Conservation (phyloP, 306 rosid genomes). For the Prunus dulcis region DNA sequence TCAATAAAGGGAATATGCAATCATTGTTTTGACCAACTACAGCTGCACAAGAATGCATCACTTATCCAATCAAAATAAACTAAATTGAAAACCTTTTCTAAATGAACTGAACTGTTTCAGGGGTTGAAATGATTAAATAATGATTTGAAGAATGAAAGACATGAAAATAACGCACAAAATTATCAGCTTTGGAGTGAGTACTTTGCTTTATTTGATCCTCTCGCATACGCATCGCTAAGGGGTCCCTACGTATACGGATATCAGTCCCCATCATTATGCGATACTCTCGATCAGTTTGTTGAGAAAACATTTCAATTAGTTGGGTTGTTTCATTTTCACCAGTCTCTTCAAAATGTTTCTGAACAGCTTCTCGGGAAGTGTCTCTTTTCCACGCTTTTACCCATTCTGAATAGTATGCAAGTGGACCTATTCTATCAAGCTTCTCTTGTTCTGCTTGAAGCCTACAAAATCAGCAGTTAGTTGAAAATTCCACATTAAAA, state of each 20-base stretch:
- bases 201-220: slow-evolving; percentile 99
- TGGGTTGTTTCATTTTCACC: slow-evolving; percentile 87
- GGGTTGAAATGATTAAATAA: slow-evolving; percentile 10
- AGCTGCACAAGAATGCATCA: background rate
- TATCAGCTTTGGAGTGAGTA: slow-evolving; percentile 40
- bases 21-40: background rate
- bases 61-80: background rate
- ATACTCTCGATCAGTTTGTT: slow-evolving; percentile 88
- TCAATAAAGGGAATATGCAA: background rate
- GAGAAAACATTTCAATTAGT: slow-evolving; percentile 73
- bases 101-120: background rate
- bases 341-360: slow-evolving; percentile 88
- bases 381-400: slow-evolving; percentile 88
- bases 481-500: slow-evolving; percentile 11
- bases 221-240: slow-evolving; percentile 90
- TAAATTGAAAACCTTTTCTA: background rate
- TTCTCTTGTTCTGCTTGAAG: slow-evolving; percentile 82
- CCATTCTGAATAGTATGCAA: slow-evolving; percentile 94
- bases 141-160: slow-evolving; percentile 17
- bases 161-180: slow-evolving; percentile 25
- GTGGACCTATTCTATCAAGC: slow-evolving; percentile 56
- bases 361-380: slow-evolving; percentile 79
- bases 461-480: slow-evolving; percentile 40
- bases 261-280: slow-evolving; percentile 99
- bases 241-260: slow-evolving; percentile 77